Evolutionary conservation across 83 land plant species (phyloP), one percentile per base, ranked within the genome.

Genomic region (Diphasiastrum complanatum): DNA sequence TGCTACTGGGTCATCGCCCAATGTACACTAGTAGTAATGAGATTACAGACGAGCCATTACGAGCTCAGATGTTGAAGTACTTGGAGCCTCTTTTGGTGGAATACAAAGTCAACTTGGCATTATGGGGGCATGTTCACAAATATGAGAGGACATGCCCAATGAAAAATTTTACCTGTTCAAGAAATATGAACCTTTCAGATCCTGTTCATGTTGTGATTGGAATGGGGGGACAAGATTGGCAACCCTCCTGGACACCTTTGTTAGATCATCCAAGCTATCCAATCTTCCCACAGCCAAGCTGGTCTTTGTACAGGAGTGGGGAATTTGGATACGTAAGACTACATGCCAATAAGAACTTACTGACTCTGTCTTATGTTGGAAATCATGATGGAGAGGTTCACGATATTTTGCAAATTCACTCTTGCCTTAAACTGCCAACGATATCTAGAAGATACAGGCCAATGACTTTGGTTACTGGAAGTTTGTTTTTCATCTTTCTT

Each of bases 61-160:
- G 80, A 37, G 29, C 45, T 22, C 69, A 49, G 63, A 59, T 90
- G 86, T 56, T 75, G 3, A 58, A 75, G 60, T 62, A 76, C 57
- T 56, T 90, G 61, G 97, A 90, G 51, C 92, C 91, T 45, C 63
- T 90, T 33, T 52, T 90, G 53, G 81, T 86, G 30, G 66, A 78
- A 61, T 65, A 86, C 74, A 78, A 73, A 33, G 93, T 90, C 30
- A 80, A 72, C 18, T 67, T 90, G 27, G 97, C 81, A 0, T 72
- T 90, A 1, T 90, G 93, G 89, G 97, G 93, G 12, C 97, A 90
- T 76, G 93, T 86, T 31, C 97, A 90, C 63, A 79, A 86, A 58
- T 90, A 90, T 51, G 97, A 90, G 75, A 79, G 93, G 53, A 87
- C 81, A 33, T 90, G 97, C 66, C 82, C 93, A 16, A 1, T 86